Evolutionary conservation across 495 filamentous ascomycete species (phyloP).

Genomic region (Penicillium herquei): DNA sequence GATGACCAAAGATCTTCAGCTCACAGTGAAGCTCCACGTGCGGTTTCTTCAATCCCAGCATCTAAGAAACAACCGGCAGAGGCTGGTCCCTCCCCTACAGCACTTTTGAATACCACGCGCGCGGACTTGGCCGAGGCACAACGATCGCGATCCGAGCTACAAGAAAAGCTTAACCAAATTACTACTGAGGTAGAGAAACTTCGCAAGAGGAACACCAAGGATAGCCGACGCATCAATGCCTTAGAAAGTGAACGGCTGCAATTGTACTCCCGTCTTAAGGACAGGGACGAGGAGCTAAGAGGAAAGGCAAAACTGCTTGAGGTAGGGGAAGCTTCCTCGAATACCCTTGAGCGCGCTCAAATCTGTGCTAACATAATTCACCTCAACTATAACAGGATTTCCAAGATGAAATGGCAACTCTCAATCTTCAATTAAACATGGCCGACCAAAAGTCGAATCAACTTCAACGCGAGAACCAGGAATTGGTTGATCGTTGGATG

Average conservation of each 20-base stretch:
- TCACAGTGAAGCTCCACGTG: constrained; percentile 15
- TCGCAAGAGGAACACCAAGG: constrained; percentile 52
- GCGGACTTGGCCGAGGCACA: constrained; percentile 73
- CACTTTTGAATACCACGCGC: constrained; percentile 49
- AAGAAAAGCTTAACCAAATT: constrained; percentile 56
- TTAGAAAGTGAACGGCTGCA: constrained; percentile 62
- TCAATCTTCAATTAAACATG: constrained; percentile 86
- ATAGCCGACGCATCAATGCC: constrained; percentile 55
- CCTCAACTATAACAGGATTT: constrained; percentile 54
- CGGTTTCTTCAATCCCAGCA: constrained; percentile 13
- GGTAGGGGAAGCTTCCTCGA: constrained; percentile 37
- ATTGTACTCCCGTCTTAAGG: constrained; percentile 62
- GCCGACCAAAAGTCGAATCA: constrained; percentile 67
- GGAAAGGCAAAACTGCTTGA: constrained; percentile 80
- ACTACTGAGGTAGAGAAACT: constrained; percentile 61
- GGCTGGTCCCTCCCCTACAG: constrained; percentile 24
- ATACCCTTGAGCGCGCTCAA: neutral
- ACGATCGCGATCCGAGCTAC: constrained; percentile 64
- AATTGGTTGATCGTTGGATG: constrained; percentile 91
- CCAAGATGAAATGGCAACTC: constrained; percentile 83
- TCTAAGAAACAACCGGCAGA: constrained; percentile 26
- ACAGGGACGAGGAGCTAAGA: constrained; percentile 80
- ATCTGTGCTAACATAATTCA: constrained; percentile 7
- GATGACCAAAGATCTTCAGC: constrained; percentile 5
- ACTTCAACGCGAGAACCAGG: constrained; percentile 78